A percentile compares a stretch with the other conserved stretches of the same genome.
phyloP scores from a whole-genome alignment of 169 alveolate species.

The Babesia bigemina region DNA sequence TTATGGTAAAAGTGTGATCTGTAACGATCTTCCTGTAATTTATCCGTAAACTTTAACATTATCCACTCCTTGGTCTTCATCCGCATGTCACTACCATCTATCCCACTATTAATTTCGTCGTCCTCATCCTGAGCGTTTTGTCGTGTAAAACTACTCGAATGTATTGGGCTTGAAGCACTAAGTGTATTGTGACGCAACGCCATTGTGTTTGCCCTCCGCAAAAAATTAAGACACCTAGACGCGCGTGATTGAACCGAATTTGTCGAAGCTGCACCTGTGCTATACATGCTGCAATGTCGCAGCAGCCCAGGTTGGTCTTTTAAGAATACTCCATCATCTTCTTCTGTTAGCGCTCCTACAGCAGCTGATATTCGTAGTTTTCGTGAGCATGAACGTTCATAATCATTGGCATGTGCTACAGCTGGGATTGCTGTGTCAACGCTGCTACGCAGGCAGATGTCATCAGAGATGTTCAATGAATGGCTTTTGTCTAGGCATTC shows the following conservation, averaged over 20 bases:
- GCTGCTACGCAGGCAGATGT: not conserved
- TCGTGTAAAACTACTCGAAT: slow-evolving; percentile 3
- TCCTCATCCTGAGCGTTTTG: slow-evolving; percentile 2
- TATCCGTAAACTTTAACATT: slow-evolving; percentile 81
- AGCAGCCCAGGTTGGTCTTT: not conserved
- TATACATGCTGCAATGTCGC: slow-evolving; percentile 6
- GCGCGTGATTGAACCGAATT: slow-evolving; percentile 1
- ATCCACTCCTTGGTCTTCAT: slow-evolving; percentile 73
- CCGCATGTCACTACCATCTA: slow-evolving; percentile 30
- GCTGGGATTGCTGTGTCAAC: not conserved
- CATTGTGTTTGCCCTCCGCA: slow-evolving; percentile 14
- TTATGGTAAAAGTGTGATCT: slow-evolving; percentile 83
- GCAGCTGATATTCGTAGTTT: slow-evolving; percentile 32
- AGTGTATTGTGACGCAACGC: not conserved
- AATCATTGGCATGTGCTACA: not conserved
- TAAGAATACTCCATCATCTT: slow-evolving; percentile 12
- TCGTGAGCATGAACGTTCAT: slow-evolving; percentile 24
- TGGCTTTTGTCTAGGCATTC: slow-evolving; percentile 25
- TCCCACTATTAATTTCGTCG: slow-evolving; percentile 12
- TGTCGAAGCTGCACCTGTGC: not conserved
- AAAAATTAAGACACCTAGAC: not conserved
- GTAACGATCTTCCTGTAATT: slow-evolving; percentile 84
- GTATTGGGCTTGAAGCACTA: not conserved
- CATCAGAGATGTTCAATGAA: slow-evolving; percentile 1
- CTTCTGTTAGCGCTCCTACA: slow-evolving; percentile 26